Evolutionary conservation across 2,329 filamentous ascomycete species (phyloP).

Genomic region (Phaeosphaeriaceae sp.): DNA sequence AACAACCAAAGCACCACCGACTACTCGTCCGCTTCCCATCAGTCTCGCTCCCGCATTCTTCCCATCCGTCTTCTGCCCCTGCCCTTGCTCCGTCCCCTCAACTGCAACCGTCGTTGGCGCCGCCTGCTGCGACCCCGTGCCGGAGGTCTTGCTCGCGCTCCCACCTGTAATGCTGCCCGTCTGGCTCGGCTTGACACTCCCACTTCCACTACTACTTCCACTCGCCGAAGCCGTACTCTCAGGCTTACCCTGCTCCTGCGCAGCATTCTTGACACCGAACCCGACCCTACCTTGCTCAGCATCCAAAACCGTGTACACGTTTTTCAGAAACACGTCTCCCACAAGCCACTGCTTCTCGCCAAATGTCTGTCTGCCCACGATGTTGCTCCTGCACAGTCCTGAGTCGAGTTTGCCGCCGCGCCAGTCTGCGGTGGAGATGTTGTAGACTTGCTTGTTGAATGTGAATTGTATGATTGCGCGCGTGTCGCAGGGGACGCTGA

Average conservation of each 20-base stretch:
- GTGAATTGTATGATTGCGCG: conserved; percentile 66
- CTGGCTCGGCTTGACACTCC: background rate
- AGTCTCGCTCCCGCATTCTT: background rate
- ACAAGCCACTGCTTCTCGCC: conserved; percentile 73
- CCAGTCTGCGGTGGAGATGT: conserved; percentile 75
- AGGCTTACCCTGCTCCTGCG: background rate
- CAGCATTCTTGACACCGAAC: conserved; percentile 38
- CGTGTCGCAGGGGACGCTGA: conserved; percentile 75
- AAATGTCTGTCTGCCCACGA: conserved; percentile 75
- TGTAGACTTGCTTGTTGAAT: conserved; percentile 73
- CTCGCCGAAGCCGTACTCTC: conserved; percentile 1
- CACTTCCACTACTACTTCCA: conserved; percentile 1
- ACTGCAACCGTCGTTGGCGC: background rate
- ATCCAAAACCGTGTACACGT: conserved; percentile 88
- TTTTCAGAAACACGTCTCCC: conserved; percentile 86
- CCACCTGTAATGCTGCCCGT: background rate
- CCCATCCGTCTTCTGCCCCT: background rate
- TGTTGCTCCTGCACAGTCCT: conserved; percentile 67
- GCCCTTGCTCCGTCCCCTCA: conserved; percentile 7
- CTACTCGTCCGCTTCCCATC: background rate
- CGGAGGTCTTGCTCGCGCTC: background rate
- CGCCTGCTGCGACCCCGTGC: background rate
- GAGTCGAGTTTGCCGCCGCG: conserved; percentile 56
- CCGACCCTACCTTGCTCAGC: conserved; percentile 71
- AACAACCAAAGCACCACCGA: background rate